Conservation (phyloP, 495 filamentous ascomycete species). For the Neurospora intermedia region DNA sequence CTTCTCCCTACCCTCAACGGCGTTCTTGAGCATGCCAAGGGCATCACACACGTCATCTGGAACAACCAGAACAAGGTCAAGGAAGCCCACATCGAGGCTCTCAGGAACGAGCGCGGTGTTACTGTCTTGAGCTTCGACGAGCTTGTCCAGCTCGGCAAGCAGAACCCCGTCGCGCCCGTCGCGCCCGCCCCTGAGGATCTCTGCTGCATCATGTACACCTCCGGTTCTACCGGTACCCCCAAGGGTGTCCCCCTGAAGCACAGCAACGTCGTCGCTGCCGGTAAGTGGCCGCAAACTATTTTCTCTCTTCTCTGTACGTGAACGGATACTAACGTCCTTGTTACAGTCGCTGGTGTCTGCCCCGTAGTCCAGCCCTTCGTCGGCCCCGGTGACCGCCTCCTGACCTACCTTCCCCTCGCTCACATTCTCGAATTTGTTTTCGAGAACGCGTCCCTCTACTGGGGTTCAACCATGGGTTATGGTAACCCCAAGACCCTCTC, state of each 20-base stretch:
- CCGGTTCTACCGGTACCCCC: constrained; percentile 90
- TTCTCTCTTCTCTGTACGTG: not conserved
- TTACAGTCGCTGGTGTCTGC: constrained; percentile 72
- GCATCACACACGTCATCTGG: constrained; percentile 78
- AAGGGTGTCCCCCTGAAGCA: constrained; percentile 94
- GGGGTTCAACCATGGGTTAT: constrained; percentile 96
- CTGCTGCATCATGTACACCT: constrained; percentile 99
- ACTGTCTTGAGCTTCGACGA: constrained; percentile 79
- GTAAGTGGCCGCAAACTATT: constrained; percentile 37
- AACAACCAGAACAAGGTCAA: constrained; percentile 71
- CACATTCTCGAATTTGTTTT: constrained; percentile 98
- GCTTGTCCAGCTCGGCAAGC: constrained; percentile 67
- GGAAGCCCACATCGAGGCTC: constrained; percentile 64
- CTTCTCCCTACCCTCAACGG: constrained; percentile 71
- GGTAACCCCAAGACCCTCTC: constrained; percentile 90
- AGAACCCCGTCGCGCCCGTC: constrained; percentile 70
- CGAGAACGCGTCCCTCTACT: constrained; percentile 83
- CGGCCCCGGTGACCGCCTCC: constrained; percentile 71
- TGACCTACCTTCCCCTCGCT: constrained; percentile 88
- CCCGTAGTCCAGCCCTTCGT: constrained; percentile 77
- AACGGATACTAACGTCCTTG: not conserved
- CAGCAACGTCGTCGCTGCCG: constrained; percentile 76
- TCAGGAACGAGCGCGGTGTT: constrained; percentile 63
- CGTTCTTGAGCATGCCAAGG: constrained; percentile 68
- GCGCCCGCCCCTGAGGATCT: constrained; percentile 78